Evolutionary conservation across 2,329 filamentous ascomycete species (phyloP), one percentile per base, ranked within the genome.

Genomic region (Neocatenulostroma microsporum): DNA sequence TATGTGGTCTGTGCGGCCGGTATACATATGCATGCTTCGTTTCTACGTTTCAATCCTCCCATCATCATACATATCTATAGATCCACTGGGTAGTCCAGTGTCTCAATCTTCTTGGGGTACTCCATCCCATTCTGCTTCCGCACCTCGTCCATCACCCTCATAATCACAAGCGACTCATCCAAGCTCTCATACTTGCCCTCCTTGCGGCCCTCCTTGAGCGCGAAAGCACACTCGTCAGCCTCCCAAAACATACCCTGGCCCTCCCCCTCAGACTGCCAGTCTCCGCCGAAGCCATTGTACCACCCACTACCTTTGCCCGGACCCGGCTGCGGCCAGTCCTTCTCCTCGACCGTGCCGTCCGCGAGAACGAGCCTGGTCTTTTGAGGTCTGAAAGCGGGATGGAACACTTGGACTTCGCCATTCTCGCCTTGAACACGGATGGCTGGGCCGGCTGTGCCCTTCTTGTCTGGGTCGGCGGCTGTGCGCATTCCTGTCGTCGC

Each of bases 181-280:
- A 76, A 75, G 14, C 80, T 76, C 61, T 91, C 64, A 10, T 72
- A 72, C 31, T 73, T 70, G 56, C 84, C 86, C 68, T 94, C 80
- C 53, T 80, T 73, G 62, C 77, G 78, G 15, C 85, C 84, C 56
- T 91, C 85, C 28, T 81, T 70, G 39, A 94, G 56, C 48, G 82
- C 84, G 30, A 79, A 70, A 19, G 80, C 84, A 46, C 76, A 81
- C 66, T 86, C 84, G 57, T 88, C 84, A 1, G 84, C 84, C 60
- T 88, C 82, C 81, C 81, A 89, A 64, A 85, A 91, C 84, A 93
- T 91, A 33, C 85, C 86, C 46, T 85, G 80, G 9, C 84, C 85
- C 49, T 68, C 62, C 11, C 68, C 72, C 19, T 76, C 74, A 40
- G 73, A 64, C 21, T 67, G 57, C 36, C 49, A 54, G 18, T 44